Conservation (phyloP, 345 rosid genomes). For the Schrenkiella parvula region DNA sequence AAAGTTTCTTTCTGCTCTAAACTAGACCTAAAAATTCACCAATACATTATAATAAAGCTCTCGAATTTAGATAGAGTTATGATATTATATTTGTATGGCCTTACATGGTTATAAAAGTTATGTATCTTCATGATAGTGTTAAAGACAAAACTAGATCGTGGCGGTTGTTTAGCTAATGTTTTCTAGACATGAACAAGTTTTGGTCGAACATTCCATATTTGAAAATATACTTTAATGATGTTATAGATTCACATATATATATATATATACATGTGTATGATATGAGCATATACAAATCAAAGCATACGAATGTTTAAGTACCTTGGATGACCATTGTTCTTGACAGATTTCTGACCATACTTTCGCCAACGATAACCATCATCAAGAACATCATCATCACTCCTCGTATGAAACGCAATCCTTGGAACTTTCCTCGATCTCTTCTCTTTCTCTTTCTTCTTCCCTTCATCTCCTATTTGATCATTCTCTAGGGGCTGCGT, state of each 20-base stretch:
- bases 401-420: conserved; percentile 43
- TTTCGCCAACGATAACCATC: conserved; percentile 53
- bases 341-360: conserved; percentile 47
- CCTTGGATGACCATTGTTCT: conserved; percentile 40
- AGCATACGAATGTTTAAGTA: not conserved
- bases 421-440: conserved; percentile 21
- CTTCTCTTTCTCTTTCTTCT: conserved; percentile 25
- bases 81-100: not conserved
- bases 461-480: not conserved
- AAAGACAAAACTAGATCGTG: not conserved
- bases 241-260: not conserved
- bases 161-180: conserved; percentile 18
- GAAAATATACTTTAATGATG: not conserved
- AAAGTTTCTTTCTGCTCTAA: too few relatives aligned
- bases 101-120: not conserved
- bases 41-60: not conserved
- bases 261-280: not conserved
- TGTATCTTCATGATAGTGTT: not conserved
- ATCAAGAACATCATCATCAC: conserved; percentile 49
- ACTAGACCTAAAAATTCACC: too few relatives aligned
- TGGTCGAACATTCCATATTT: conserved; percentile 1
- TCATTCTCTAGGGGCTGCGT: not conserved
- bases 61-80: not conserved
- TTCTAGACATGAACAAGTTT: not conserved
- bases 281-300: not conserved